Conservation (phyloP, 257 asterid species). For the Solanum piurae region DNA sequence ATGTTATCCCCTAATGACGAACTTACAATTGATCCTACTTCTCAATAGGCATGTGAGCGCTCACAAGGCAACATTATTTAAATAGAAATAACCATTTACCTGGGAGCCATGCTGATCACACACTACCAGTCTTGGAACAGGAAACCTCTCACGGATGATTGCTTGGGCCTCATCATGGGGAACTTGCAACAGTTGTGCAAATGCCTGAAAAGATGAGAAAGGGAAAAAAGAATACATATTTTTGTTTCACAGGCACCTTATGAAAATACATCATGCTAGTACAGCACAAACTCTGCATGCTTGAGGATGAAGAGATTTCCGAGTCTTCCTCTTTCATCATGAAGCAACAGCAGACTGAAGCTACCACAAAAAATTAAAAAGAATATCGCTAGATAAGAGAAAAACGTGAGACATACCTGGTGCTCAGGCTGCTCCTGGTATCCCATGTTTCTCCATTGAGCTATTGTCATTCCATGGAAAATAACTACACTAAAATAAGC, state of each 20-base stretch:
- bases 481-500: conserved; percentile 86
- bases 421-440: conserved; percentile 90
- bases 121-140: conserved; percentile 88
- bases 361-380: neutral
- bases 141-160: conserved; percentile 81
- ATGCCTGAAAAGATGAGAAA: conserved; percentile 33
- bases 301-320: neutral
- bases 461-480: conserved; percentile 96
- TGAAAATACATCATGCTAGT: neutral
- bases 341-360: neutral
- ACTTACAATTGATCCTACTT: neutral
- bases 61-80: neutral
- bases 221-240: neutral
- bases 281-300: neutral
- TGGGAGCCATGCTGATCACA: conserved; percentile 99
- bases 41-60: neutral
- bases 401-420: conserved; percentile 33
- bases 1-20: neutral
- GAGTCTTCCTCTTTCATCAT: neutral
- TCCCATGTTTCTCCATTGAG: conserved; percentile 98
- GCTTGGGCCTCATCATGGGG: conserved; percentile 82
- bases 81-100: conserved; percentile 24
- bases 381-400: neutral
- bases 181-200: conserved; percentile 78
- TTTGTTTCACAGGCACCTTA: neutral